Percentiles rank a stretch among this genome's conserved stretches.
These are phyloP conservation scores for Artemisia annua DNA, from an alignment of 129 eudicot genomes.

Conservation along the genomic window DNA sequence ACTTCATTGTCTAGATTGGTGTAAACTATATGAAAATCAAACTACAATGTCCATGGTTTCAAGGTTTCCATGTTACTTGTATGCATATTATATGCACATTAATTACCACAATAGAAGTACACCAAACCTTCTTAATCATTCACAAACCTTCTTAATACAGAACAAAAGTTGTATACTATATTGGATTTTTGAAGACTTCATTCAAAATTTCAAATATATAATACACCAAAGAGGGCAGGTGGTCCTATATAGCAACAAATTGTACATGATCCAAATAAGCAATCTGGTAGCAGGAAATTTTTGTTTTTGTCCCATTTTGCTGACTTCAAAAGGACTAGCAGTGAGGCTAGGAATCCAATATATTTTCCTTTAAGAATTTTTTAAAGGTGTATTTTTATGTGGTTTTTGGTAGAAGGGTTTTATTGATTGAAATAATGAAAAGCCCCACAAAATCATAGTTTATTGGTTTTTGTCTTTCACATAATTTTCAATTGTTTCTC, in stretches of 20 bases:
- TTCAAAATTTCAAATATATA: constrained; percentile 7
- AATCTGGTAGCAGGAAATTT: constrained; percentile 20
- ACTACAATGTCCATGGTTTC: constrained; percentile 1
- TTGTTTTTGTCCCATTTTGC: constrained; percentile 34
- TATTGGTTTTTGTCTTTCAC: too few relatives aligned
- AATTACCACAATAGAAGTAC: not conserved
- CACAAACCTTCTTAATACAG: not conserved
- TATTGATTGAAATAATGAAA: too few relatives aligned
- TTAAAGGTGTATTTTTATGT: not conserved
- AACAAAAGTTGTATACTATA: constrained; percentile 10
- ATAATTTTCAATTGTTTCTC: too few relatives aligned
- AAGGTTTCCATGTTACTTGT: constrained; percentile 22
- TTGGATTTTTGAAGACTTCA: not conserved
- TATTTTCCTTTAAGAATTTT: constrained; percentile 2
- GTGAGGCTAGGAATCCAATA: constrained; percentile 25
- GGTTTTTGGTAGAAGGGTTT: too few relatives aligned
- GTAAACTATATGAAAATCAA: constrained; percentile 7
- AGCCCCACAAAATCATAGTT: too few relatives aligned
- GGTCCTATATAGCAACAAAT: constrained; percentile 35
- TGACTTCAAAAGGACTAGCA: constrained; percentile 14
- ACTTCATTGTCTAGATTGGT: constrained; percentile 1
- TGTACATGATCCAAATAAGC: constrained; percentile 31
- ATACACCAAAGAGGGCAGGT: constrained; percentile 20
- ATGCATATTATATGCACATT: constrained; percentile 14
- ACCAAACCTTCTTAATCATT: not conserved